Conservation (phyloP, 2,329 filamentous ascomycete genomes). For the Alternaria viburni region DNA sequence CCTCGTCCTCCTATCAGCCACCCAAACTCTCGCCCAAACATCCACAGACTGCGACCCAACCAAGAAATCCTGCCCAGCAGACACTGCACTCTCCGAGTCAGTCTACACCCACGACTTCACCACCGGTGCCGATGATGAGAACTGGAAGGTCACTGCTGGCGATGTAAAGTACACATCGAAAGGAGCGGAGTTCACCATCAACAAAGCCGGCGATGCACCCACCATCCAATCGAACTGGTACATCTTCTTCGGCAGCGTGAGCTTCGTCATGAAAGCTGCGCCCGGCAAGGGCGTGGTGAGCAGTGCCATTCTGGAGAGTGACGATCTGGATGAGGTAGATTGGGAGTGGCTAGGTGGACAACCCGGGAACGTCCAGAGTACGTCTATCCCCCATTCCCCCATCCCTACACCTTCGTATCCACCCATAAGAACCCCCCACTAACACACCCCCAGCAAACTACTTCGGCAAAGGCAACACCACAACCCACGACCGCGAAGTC, state of each 20-base stretch:
- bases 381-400: constrained; percentile 56
- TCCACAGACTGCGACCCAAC: constrained; percentile 50
- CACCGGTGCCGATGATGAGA: constrained; percentile 28
- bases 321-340: constrained; percentile 84
- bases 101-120: constrained; percentile 51
- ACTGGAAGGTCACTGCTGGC: constrained; percentile 36
- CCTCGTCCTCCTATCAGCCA: constrained; percentile 1
- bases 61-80: constrained; percentile 47
- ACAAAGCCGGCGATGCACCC: constrained; percentile 53
- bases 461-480: constrained; percentile 48
- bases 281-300: constrained; percentile 76
- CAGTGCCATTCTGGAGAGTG: constrained; percentile 78
- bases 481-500: constrained; percentile 70
- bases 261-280: constrained; percentile 76
- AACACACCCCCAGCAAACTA: constrained; percentile 34
- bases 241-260: constrained; percentile 81
- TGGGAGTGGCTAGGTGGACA: constrained; percentile 78
- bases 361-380: constrained; percentile 66
- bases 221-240: constrained; percentile 81
- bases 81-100: constrained; percentile 45
- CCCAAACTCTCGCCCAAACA: constrained; percentile 44
- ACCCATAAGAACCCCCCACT: constrained; percentile 56
- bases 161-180: constrained; percentile 50
- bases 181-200: constrained; percentile 57
- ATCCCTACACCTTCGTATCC: constrained; percentile 34